Evolutionary conservation across 176 grass and related monocot species (phyloP), one percentile per base, ranked within the genome.

Genomic region (Carex kokanica): DNA sequence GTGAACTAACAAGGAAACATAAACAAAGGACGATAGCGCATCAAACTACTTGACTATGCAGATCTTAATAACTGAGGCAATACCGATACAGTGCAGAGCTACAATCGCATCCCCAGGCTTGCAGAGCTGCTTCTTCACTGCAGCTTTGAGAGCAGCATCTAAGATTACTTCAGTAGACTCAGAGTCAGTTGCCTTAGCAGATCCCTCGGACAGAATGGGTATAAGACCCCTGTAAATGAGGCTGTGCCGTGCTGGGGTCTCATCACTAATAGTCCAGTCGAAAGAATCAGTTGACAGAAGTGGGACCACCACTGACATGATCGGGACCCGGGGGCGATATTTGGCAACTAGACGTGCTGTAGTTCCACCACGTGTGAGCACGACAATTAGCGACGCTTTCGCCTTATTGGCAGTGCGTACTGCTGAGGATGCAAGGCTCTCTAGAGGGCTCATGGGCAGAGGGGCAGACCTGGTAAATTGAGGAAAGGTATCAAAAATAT

Each of bases 1-100:
- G 24, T 14, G 23, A 81, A 27, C 27, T 27, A 27, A 13, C 43
- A 81, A 43, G 18, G 14, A 13, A 20, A 62, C 17, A 58, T 11
- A 63, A 81, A 62, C 15, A 63, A 24, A 41, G 43, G 23, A 65
- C 49, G 43, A 43, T 7, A 84, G 2, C 23, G 21, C 16, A 43
- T 31, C 59, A 49, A 15, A 68, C 88, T 80, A 94, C 89, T 97
- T 94, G 25, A 97, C 94, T 18, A 90, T 83, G 84, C 94, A 97
- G 67, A 97, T 97, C 92, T 97, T 97, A 78, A 97, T 94, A 79
- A 97, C 94, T 3, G 94, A 97, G 2, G 94, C 94, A 5, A 90
- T 74, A 3, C 94, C 94, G 0, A 97, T 97, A 20, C 94, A 90
- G 64, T 97, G 94, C 0, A 97, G 86, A 55, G 83, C 94, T 20